phyloP scores from a whole-genome alignment of 148 eudicot genomes.

The Rhododendron vialii region DNA sequence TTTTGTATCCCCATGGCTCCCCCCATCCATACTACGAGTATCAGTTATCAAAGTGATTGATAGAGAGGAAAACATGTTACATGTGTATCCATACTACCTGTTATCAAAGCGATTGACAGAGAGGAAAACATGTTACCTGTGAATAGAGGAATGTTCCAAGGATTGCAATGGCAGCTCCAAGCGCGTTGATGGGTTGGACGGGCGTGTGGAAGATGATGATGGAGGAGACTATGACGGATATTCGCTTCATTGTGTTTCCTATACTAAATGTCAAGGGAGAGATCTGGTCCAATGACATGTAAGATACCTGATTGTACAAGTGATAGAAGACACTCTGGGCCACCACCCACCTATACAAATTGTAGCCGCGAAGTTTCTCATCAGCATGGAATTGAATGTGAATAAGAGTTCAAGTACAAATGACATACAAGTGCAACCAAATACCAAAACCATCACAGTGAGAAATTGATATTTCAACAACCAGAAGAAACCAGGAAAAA shows the following conservation, averaged over 20 bases:
- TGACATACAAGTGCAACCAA: background rate
- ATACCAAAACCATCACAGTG: background rate
- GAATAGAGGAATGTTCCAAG: slow-evolving; percentile 68
- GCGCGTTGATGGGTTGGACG: slow-evolving; percentile 52
- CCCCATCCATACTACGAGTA: background rate
- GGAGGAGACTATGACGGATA: slow-evolving; percentile 62
- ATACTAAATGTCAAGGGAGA: slow-evolving; percentile 70
- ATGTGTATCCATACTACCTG: slow-evolving; percentile 21
- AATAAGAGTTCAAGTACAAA: background rate
- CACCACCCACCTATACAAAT: slow-evolving; percentile 58
- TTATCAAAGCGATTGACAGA: background rate
- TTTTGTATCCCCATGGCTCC: background rate
- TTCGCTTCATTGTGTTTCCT: slow-evolving; percentile 72
- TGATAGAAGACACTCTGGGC: slow-evolving; percentile 76
- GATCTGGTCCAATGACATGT: slow-evolving; percentile 70
- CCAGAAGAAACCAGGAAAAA: background rate
- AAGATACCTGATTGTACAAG: slow-evolving; percentile 66
- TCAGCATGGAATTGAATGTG: slow-evolving; percentile 12
- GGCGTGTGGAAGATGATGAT: slow-evolving; percentile 69
- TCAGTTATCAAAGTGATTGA: background rate
- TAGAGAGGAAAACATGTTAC: slow-evolving; percentile 14
- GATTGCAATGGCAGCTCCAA: slow-evolving; percentile 67
- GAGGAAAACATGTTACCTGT: slow-evolving; percentile 32
- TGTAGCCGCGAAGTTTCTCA: background rate
- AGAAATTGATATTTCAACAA: background rate